phyloP scores from a whole-genome alignment of 345 rosid species.

The Pistacia atlantica region DNA sequence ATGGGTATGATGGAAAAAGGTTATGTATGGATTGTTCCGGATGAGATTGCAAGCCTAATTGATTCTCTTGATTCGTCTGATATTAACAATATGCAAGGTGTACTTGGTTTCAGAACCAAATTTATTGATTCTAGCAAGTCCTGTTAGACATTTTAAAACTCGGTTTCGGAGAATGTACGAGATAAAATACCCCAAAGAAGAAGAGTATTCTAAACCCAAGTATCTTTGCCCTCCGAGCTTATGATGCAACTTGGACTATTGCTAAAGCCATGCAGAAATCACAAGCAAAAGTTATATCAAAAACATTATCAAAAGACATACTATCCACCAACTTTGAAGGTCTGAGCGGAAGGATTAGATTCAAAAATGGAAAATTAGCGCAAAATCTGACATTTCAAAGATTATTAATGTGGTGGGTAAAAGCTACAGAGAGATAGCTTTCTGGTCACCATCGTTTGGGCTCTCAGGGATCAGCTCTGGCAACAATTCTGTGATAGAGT shows the following conservation, averaged over 20 bases:
- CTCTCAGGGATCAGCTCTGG: constrained; percentile 7
- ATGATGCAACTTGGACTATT: constrained; percentile 35
- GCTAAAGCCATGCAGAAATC: constrained; percentile 24
- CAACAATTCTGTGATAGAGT: constrained; percentile 6
- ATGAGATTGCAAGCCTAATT: constrained; percentile 31
- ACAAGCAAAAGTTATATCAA: not conserved
- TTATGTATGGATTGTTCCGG: constrained; percentile 33
- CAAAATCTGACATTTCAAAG: constrained; percentile 17
- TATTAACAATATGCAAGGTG: constrained; percentile 34
- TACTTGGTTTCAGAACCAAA: constrained; percentile 26
- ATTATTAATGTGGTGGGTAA: constrained; percentile 35
- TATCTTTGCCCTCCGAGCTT: constrained; percentile 32
- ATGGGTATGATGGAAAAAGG: constrained; percentile 34
- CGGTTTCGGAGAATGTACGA: constrained; percentile 18
- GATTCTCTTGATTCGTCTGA: constrained; percentile 21
- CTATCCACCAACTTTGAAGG: constrained; percentile 28
- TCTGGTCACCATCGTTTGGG: constrained; percentile 31
- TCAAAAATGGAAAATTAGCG: constrained; percentile 11
- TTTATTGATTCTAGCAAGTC: constrained; percentile 7
- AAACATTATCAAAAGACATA: not conserved
- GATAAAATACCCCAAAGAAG: constrained; percentile 26
- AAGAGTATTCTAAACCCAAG: constrained; percentile 31
- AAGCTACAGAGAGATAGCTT: constrained; percentile 31
- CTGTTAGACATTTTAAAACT: constrained; percentile 6
- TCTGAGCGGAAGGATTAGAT: constrained; percentile 30